Evolutionary conservation across 257 asterid species (phyloP), one percentile per base, ranked within the genome.

Genomic region (Gynochthodes officinalis): DNA sequence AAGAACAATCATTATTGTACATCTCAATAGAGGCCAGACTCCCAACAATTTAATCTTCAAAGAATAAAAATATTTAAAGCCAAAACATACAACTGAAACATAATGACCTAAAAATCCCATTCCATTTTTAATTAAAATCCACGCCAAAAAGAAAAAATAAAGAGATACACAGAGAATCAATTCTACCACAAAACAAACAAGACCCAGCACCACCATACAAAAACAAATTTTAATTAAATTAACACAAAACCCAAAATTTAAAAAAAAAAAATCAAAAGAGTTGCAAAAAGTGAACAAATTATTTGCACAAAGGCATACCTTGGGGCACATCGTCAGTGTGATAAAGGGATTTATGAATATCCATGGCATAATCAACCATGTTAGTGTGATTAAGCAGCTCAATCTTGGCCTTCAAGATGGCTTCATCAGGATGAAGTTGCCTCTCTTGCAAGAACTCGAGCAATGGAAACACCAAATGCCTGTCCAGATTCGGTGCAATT

Each of bases 311-410:
- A 6, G 2, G 43, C 7, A 15, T 71, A 90, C 99, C 98, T 81
- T 86, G 94, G 3, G 99, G 98, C 10, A 95, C 98, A 61, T 95
- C 99, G 1, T 95, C 99, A 0, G 99, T 77, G 30, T 82, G 96
- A 75, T 95, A 89, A 23, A 95, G 97, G 1, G 96, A 80, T 76
- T 90, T 95, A 81, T 90, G 92, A 50, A 95, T 95, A 74, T 95
- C 99, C 99, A 95, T 92, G 70, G 97, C 97, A 54, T 89, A 95
- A 74, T 95, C 99, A 69, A 92, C 99, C 98, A 95, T 95, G 70
- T 95, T 95, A 5, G 99, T 95, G 43, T 90, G 82, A 73, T 90
- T 90, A 5, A 95, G 97, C 14, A 90, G 85, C 81, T 89, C 87
- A 57, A 95, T 89, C 79, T 95, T 95, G 1, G 98, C 97, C 85